Conservation (phyloP, 805 yeast genomes). For the Pichia scutulata region DNA sequence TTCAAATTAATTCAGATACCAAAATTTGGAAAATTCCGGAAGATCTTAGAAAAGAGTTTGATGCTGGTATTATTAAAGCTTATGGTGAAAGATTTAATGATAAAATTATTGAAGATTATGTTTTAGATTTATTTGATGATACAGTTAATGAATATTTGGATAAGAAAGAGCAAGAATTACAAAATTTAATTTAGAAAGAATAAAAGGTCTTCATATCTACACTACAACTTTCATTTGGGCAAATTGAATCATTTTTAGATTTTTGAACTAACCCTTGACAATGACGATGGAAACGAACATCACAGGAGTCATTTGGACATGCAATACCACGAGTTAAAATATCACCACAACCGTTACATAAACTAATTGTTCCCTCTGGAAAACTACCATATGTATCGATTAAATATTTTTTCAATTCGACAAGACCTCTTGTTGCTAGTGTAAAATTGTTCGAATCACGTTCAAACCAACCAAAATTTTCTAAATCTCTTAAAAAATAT, state of each 20-base stretch:
- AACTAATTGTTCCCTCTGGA: slow-evolving; percentile 30
- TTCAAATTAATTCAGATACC: slow-evolving; percentile 62
- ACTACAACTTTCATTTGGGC: slow-evolving; percentile 28
- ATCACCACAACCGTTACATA: slow-evolving; percentile 45
- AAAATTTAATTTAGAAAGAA: slow-evolving; percentile 9
- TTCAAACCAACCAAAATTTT: slow-evolving; percentile 49
- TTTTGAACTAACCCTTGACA: slow-evolving; percentile 38
- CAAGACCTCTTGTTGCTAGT: slow-evolving; percentile 34
- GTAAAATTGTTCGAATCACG: slow-evolving; percentile 28
- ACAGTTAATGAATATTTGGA: slow-evolving; percentile 56
- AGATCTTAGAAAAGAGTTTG: slow-evolving; percentile 23
- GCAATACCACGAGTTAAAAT: slow-evolving; percentile 46
- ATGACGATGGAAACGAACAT: slow-evolving; percentile 37
- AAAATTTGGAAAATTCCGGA: slow-evolving; percentile 42
- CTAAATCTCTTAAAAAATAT: slow-evolving; percentile 32
- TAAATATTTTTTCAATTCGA: slow-evolving; percentile 41
- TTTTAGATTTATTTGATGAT: slow-evolving; percentile 82
- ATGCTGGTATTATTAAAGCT: slow-evolving; percentile 34
- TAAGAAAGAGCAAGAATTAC: slow-evolving; percentile 12
- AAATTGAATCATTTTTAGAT: slow-evolving; percentile 23
- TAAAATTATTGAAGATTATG: slow-evolving; percentile 69
- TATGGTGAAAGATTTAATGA: slow-evolving; percentile 58
- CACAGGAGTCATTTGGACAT: slow-evolving; percentile 31
- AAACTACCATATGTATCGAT: slow-evolving; percentile 35
- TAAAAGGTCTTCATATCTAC: slow-evolving; percentile 13